phyloP scores from a whole-genome alignment of 805 yeast species.

The Candida boidinii region DNA sequence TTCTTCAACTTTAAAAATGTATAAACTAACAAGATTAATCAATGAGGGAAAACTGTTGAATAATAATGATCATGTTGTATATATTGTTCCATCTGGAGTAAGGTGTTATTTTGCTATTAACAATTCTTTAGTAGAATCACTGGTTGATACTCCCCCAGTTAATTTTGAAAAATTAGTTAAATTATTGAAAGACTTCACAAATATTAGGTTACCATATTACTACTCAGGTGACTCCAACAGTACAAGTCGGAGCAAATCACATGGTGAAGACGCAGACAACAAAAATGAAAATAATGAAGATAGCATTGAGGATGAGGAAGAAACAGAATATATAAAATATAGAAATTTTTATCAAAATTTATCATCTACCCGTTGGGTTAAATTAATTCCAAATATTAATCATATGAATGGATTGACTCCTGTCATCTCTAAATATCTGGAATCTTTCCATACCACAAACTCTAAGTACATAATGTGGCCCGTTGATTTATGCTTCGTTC shows the following conservation, averaged over 20 bases:
- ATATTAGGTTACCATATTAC: constrained; percentile 11
- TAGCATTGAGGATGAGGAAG: constrained; percentile 1
- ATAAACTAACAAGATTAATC: constrained; percentile 11
- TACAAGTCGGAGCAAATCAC: no score
- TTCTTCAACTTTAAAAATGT: constrained; percentile 9
- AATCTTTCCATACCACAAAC: constrained; percentile 18
- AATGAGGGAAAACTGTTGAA: constrained; percentile 12
- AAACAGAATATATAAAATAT: no score
- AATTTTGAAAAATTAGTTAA: constrained; percentile 28
- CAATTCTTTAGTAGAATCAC: constrained; percentile 24
- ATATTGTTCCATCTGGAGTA: constrained; percentile 49
- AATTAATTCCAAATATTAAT: constrained; percentile 55
- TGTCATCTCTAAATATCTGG: constrained; percentile 45
- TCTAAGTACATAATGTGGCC: constrained; percentile 68
- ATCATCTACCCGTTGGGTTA: constrained; percentile 56
- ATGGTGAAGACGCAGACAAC: no score
- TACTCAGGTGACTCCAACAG: constrained; percentile 14
- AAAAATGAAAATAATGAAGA: not conserved
- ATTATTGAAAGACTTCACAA: constrained; percentile 28
- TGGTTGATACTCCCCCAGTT: constrained; percentile 31
- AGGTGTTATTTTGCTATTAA: constrained; percentile 33
- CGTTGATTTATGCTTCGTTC: constrained; percentile 52
- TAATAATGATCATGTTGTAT: constrained; percentile 30
- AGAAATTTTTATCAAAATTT: no score
- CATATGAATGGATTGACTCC: constrained; percentile 67